Evolutionary conservation across 1,284 basidiomycete genomes (phyloP).

Genomic region (Apiotrichum laibachii): DNA sequence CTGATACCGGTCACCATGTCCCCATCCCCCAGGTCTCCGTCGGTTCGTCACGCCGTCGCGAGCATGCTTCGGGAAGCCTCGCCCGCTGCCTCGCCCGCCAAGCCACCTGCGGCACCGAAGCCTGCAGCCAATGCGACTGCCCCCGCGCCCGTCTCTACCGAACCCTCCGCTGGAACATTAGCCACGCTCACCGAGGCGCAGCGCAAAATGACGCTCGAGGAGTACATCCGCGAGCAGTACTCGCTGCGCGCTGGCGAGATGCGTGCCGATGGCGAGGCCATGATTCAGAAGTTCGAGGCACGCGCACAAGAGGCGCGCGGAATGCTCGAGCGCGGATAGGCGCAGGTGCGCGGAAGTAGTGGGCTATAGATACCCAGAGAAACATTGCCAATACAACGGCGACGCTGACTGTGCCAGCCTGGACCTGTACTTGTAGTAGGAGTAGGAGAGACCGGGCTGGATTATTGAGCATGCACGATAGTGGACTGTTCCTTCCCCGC

Average conservation of each 20-base stretch:
- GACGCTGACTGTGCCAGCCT: no score
- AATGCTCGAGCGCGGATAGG: constrained; percentile 6
- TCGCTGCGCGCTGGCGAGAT: constrained; percentile 8
- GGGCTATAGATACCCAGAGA: no score
- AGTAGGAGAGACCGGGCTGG: no score
- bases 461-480: no score
- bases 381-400: no score
- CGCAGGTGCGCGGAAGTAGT: no score
- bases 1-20: background rate
- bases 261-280: constrained; percentile 54
- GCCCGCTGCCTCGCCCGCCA: background rate
- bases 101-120: constrained; percentile 2
- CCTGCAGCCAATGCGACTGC: constrained; percentile 3
- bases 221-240: constrained; percentile 19
- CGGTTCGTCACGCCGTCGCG: constrained; percentile 10
- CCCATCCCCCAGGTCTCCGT: background rate
- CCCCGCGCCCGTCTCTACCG: background rate
- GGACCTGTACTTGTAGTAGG: no score
- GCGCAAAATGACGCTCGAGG: constrained; percentile 20
- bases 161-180: background rate
- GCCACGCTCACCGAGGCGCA: constrained; percentile 10
- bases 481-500: no score
- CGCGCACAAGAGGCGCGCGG: constrained; percentile 7
- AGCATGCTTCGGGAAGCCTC: constrained; percentile 17
- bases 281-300: constrained; percentile 64